Base-by-base conservation (phyloP, 371 early-diverging fungal species). In the Mortierella sp. region DNA sequence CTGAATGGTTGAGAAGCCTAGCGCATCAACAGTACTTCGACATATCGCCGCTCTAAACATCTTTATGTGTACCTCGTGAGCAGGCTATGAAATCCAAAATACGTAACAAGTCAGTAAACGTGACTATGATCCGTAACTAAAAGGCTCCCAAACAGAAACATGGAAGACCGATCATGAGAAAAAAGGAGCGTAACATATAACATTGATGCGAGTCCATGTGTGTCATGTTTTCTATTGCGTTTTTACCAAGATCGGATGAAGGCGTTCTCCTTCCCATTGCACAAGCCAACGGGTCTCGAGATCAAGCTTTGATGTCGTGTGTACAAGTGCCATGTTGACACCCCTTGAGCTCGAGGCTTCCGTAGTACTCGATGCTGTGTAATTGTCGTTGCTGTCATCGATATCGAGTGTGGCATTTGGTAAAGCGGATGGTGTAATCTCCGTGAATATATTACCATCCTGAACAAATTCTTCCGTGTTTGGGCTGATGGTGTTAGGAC, bases 221-320 rank as follows among this genome's bases (percentile, higher is more conserved):
- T n/a, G n/a, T n/a, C n/a, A n/a, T n/a, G n/a, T n/a, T n/a, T n/a
- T n/a, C n/a, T n/a, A n/a, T n/a, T n/a, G n/a, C n/a, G n/a, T n/a
- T n/a, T n/a, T 50, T 66, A 72, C 73, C 30, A 51, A 5, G 11
- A 75, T 60, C 3, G 69, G 63, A 34, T 60, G 64, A 0, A 56
- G 23, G 8, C 76, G 64, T 19, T 68, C 76, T 5, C 69, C 69
- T 24, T 68, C 65, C 76, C 76, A 75, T 28, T 75, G 76, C 9
- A 63, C 63, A 11, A 75, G 56, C 76, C 76, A 75, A 2, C 76
- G 64, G 4, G 76, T 75, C 54, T 75, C 69, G n/a, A 75, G 41
- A 37, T 75, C 76, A 14, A 75, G 47, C 27, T 28, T 59, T 11
- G 57, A 48, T 0, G 76, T 75, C 26, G 76, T 56, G 19, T 75